Conservation (phyloP, 306 rosid genomes). For the Cucumis hystrix region DNA sequence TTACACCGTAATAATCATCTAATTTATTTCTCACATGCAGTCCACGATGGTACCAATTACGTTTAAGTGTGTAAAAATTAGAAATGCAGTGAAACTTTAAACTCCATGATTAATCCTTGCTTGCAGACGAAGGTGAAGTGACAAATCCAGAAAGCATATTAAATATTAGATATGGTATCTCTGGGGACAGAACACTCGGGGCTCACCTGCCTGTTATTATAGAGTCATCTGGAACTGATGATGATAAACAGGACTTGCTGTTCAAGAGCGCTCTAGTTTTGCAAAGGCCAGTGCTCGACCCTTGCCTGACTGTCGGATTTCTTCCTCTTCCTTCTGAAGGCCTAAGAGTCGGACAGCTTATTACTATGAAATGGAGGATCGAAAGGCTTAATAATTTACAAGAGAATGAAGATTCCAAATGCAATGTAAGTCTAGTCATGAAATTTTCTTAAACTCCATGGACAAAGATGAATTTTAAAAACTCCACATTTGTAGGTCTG, state of each 20-base stretch:
- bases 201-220: constrained; percentile 68
- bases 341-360: constrained; percentile 76
- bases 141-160: constrained; percentile 54
- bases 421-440: constrained; percentile 37
- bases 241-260: constrained; percentile 48
- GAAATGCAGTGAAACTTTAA: not conserved
- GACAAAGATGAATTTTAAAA: not conserved
- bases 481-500: not conserved
- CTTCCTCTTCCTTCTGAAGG: constrained; percentile 87
- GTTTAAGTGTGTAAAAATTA: not conserved
- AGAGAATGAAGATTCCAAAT: constrained; percentile 29
- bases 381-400: constrained; percentile 72
- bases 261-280: constrained; percentile 70
- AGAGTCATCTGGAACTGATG: constrained; percentile 29
- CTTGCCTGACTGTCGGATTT: constrained; percentile 91
- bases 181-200: constrained; percentile 69
- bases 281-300: constrained; percentile 96
- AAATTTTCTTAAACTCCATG: not conserved
- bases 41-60: not conserved
- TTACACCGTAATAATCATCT: not conserved
- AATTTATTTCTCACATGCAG: not conserved
- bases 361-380: constrained; percentile 94
- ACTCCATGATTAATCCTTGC: not conserved
- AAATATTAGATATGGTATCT: constrained; percentile 70
- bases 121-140: constrained; percentile 37